Evolutionary conservation across 805 yeast species (phyloP).

Genomic region (Pichia cabralensis): DNA sequence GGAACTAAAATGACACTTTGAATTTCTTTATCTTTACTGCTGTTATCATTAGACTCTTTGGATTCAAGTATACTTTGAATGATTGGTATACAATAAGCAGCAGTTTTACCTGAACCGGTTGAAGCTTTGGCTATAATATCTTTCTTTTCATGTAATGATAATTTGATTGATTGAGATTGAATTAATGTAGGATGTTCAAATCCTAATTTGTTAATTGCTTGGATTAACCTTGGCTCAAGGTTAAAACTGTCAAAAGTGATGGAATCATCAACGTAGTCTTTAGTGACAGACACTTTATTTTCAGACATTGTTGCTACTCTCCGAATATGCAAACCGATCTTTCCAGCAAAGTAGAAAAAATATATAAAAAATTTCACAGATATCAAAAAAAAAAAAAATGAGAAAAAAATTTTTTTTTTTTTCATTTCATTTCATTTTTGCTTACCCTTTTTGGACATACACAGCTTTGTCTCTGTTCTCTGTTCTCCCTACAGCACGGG

Average conservation of each 20-base stretch:
- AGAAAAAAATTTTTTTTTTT: neutral
- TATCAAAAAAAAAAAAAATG: neutral
- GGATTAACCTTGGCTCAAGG: constrained; percentile 73
- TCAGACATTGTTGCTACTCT: constrained; percentile 13
- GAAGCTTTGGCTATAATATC: constrained; percentile 91
- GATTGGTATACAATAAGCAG: constrained; percentile 82
- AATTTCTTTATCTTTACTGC: constrained; percentile 22
- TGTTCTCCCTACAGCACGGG: too few relatives aligned
- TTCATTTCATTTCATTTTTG: neutral
- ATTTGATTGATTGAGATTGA: constrained; percentile 84
- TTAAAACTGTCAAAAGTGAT: constrained; percentile 65
- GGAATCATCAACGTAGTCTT: constrained; percentile 62
- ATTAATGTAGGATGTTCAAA: constrained; percentile 82
- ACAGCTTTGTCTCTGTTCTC: too few relatives aligned
- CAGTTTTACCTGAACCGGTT: constrained; percentile 95
- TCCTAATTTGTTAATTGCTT: constrained; percentile 74
- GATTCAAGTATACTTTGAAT: constrained; percentile 59
- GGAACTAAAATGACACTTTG: constrained; percentile 79
- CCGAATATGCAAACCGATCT: too few relatives aligned
- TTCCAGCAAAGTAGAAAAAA: too few relatives aligned
- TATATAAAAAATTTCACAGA: neutral
- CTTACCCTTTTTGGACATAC: neutral
- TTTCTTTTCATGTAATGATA: constrained; percentile 82
- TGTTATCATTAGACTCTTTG: constrained; percentile 11
- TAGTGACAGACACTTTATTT: constrained; percentile 39